Evolutionary conservation across 176 grass and related monocot species (phyloP).

Genomic region (Calamus simplicifolius): DNA sequence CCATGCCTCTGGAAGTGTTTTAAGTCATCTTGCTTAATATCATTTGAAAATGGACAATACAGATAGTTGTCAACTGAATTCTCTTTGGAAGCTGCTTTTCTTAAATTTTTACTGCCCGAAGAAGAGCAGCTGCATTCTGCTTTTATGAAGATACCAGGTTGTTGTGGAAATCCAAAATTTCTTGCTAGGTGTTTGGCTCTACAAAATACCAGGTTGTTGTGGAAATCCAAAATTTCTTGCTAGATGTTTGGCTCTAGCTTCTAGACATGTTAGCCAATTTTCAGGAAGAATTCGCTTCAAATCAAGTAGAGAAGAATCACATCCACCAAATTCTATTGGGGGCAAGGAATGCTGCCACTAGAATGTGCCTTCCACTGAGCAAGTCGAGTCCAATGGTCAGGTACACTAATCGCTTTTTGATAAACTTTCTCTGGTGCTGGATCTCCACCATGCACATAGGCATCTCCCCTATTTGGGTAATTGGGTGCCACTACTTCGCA

Average conservation of each 20-base stretch:
- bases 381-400: slow-evolving; percentile 21
- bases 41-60: slow-evolving; percentile 46
- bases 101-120: slow-evolving; percentile 28
- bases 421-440: slow-evolving; percentile 6
- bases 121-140: slow-evolving; percentile 26
- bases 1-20: slow-evolving; percentile 79
- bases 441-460: slow-evolving; percentile 57
- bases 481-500: slow-evolving; percentile 18
- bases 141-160: slow-evolving; percentile 12
- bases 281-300: slow-evolving; percentile 40
- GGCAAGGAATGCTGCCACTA: slow-evolving; percentile 32
- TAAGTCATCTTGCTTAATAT: slow-evolving; percentile 31
- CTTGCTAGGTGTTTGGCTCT: slow-evolving; percentile 9
- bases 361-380: slow-evolving; percentile 23
- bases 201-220: slow-evolving; percentile 10
- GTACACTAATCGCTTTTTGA: neutral
- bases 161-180: slow-evolving; percentile 13
- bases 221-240: slow-evolving; percentile 6
- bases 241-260: slow-evolving; percentile 17
- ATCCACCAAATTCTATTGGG: slow-evolving; percentile 54
- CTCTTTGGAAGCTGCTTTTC: slow-evolving; percentile 46
- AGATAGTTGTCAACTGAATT: slow-evolving; percentile 51
- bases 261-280: slow-evolving; percentile 31
- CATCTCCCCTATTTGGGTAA: slow-evolving; percentile 22
- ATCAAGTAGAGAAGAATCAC: slow-evolving; percentile 36